These are phyloP conservation scores for Musa beccarii DNA, from an alignment of 176 grass and related monocot genomes.

Conservation along the genomic window DNA sequence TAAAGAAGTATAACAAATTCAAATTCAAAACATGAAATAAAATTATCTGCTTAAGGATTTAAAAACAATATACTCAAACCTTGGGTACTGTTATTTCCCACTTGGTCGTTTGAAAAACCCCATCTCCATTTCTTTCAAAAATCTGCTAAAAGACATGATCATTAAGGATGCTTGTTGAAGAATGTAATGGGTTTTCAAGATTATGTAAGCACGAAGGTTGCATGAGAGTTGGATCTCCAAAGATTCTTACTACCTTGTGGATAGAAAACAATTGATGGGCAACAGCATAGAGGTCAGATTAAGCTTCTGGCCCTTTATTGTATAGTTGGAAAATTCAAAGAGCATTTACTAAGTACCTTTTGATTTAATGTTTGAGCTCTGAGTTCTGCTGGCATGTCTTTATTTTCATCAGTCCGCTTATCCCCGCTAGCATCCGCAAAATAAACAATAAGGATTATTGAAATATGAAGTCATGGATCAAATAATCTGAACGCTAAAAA, in stretches of 20 bases:
- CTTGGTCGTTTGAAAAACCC: slow-evolving; percentile 38
- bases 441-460: not conserved
- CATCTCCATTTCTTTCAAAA: slow-evolving; percentile 44
- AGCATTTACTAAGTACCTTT: not conserved
- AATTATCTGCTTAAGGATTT: not conserved
- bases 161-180: not conserved
- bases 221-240: not conserved
- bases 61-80: slow-evolving; percentile 23
- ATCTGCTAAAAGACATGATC: slow-evolving; percentile 29
- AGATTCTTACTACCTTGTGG: not conserved
- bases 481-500: too few relatives aligned
- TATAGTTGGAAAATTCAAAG: not conserved
- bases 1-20: not conserved
- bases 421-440: not conserved
- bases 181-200: not conserved
- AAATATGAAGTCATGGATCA: not conserved
- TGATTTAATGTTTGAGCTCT: not conserved
- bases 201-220: not conserved
- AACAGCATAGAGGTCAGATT: not conserved
- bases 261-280: not conserved
- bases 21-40: not conserved
- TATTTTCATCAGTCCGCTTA: not conserved
- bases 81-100: slow-evolving; percentile 50
- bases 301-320: not conserved
- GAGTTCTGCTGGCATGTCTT: not conserved